Evolutionary conservation across 257 asterid species (phyloP).

Genomic region (Solanum chaucha): DNA sequence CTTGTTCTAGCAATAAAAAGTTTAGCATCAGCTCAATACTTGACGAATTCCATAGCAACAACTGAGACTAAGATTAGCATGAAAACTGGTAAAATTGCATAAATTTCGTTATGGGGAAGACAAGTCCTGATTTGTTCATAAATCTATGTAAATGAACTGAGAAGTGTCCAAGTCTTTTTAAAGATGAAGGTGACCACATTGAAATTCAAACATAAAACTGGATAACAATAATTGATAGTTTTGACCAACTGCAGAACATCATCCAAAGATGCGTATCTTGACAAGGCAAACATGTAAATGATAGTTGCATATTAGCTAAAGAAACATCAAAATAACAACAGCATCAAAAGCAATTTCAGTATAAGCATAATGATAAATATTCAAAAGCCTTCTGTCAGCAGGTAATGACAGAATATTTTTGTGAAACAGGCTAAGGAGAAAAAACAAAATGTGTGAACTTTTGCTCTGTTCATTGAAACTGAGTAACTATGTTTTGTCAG

Average conservation of each 20-base stretch:
- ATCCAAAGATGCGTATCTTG: neutral
- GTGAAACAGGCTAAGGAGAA: neutral
- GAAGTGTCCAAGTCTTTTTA: neutral
- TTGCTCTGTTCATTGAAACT: neutral
- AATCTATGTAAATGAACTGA: neutral
- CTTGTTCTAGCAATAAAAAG: neutral
- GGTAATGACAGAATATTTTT: neutral
- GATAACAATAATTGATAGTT: neutral
- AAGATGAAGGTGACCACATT: neutral
- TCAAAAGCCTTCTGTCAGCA: neutral
- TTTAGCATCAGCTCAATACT: neutral
- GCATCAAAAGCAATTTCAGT: neutral
- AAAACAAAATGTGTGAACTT: neutral
- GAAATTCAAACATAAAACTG: neutral
- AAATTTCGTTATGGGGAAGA: neutral
- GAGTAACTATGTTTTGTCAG: neutral
- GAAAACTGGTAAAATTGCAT: neutral
- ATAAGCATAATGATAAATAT: neutral
- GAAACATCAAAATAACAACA: neutral
- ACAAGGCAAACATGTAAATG: neutral
- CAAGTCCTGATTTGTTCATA: neutral
- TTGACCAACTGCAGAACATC: neutral
- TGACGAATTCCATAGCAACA: neutral
- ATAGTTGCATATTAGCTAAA: neutral
- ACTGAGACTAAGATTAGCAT: neutral